Percentiles rank a stretch among this genome's conserved stretches.
Evolutionary conservation across 2,329 filamentous ascomycete species (phyloP).

Genomic region (Aspergillus sp.): DNA sequence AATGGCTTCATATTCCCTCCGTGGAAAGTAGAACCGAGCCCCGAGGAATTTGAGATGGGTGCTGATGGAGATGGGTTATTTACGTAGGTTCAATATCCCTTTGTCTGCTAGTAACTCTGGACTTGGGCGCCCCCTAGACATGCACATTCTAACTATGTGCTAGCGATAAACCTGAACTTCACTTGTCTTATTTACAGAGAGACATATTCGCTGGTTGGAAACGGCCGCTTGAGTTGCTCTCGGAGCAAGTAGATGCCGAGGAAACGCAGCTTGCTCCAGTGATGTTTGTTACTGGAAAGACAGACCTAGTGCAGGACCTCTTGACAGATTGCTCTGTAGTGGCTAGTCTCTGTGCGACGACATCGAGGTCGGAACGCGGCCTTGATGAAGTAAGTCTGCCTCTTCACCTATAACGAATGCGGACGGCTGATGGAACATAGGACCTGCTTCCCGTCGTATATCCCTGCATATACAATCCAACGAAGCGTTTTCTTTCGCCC

Average conservation of each 20-base stretch:
- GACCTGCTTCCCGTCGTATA: conserved; percentile 71
- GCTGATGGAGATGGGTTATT: conserved; percentile 56
- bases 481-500: conserved; percentile 63
- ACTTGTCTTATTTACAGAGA: conserved; percentile 71
- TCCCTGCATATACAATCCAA: conserved; percentile 65
- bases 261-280: conserved; percentile 37
- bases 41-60: conserved; percentile 61
- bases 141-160: conserved; percentile 19
- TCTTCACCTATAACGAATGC: neutral
- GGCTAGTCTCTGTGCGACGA: conserved; percentile 83
- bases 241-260: conserved; percentile 34
- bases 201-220: conserved; percentile 83
- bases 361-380: conserved; percentile 67
- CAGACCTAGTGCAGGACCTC: conserved; percentile 91
- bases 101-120: conserved; percentile 1
- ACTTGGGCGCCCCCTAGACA: conserved; percentile 10
- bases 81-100: conserved; percentile 52
- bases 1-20: conserved; percentile 82
- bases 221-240: conserved; percentile 68
- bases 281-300: conserved; percentile 59
- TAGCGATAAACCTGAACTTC: conserved; percentile 69
- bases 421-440: conserved; percentile 40
- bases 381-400: conserved; percentile 60
- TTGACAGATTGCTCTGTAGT: conserved; percentile 97
- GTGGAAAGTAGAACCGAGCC: conserved; percentile 67